Conservation (phyloP, 2,329 filamentous ascomycete species). For the Xylariaceae sp. region DNA sequence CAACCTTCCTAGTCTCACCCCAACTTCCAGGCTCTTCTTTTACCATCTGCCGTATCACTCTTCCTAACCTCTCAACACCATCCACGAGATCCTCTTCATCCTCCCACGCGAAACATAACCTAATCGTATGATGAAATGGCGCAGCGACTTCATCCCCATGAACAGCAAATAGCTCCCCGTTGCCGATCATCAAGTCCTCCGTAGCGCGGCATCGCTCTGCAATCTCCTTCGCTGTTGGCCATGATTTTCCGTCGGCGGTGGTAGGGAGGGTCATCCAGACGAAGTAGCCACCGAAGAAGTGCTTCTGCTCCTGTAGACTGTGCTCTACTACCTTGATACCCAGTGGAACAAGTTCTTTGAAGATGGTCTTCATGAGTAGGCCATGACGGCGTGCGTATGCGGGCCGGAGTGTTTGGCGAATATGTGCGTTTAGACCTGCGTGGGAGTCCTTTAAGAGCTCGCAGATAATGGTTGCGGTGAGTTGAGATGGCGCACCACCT, state of each 20-base stretch:
- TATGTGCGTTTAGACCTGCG: conserved; percentile 39
- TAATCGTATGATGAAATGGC: conserved; percentile 58
- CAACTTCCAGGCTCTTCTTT: conserved; percentile 17
- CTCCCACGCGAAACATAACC: conserved; percentile 73
- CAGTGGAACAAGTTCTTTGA: conserved; percentile 58
- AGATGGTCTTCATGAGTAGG: conserved; percentile 58
- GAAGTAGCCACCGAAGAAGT: conserved; percentile 77
- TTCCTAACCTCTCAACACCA: conserved; percentile 62
- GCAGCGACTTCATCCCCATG: conserved; percentile 51
- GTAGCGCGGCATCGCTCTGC: conserved; percentile 56
- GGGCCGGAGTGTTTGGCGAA: conserved; percentile 43
- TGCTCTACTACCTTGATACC: conserved; percentile 46
- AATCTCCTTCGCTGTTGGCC: conserved; percentile 53
- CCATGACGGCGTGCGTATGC: conserved; percentile 45
- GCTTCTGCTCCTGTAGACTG: conserved; percentile 25
- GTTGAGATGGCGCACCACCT: conserved; percentile 56
- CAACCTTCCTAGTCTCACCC: neutral
- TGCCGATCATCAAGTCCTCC: conserved; percentile 66
- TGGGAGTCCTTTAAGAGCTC: conserved; percentile 39
- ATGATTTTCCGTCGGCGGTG: neutral
- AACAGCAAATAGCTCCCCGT: conserved; percentile 69
- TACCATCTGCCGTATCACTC: conserved; percentile 33
- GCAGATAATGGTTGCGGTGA: conserved; percentile 51
- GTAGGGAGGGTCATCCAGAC: conserved; percentile 70
- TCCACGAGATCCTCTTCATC: conserved; percentile 63